These are phyloP conservation scores for Mucor plumbeus DNA, from an alignment of 371 early-diverging fungal species.

Conservation along the genomic window DNA sequence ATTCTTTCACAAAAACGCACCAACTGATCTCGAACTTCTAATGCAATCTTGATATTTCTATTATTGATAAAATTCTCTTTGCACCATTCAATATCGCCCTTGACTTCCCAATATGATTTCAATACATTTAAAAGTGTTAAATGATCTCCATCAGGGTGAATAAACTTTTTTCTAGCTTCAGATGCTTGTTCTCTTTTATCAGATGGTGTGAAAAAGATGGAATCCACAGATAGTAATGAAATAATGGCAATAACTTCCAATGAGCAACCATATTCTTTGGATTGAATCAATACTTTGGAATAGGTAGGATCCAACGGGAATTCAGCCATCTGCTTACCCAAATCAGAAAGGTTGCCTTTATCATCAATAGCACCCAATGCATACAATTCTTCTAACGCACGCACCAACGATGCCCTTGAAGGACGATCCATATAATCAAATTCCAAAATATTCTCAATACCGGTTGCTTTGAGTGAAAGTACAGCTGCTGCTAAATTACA, in stretches of 20 bases:
- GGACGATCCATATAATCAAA: conserved; percentile 98
- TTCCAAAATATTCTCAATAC: conserved; percentile 83
- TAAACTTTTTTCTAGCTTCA: conserved; percentile 78
- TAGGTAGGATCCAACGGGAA: conserved; percentile 94
- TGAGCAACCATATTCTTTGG: conserved; percentile 74
- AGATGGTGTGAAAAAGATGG: conserved; percentile 83
- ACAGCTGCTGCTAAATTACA: conserved; percentile 91
- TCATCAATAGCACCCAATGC: conserved; percentile 90
- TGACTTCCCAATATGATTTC: conserved; percentile 75
- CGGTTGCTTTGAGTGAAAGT: conserved; percentile 87
- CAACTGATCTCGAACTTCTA: conserved; percentile 90
- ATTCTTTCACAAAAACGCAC: conserved; percentile 73
- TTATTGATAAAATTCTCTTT: conserved; percentile 87
- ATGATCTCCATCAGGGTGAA: conserved; percentile 88
- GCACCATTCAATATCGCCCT: conserved; percentile 88
- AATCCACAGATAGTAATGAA: conserved; percentile 88
- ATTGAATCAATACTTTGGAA: conserved; percentile 89
- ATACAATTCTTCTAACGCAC: conserved; percentile 88
- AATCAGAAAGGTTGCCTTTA: conserved; percentile 76
- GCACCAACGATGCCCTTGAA: conserved; percentile 69
- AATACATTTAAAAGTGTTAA: conserved; percentile 86
- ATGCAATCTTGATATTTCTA: conserved; percentile 83
- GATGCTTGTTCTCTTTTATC: conserved; percentile 89
- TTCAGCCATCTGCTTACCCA: conserved; percentile 90
- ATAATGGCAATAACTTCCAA: conserved; percentile 88